Evolutionary conservation across 495 filamentous ascomycete species (phyloP), one percentile per base, ranked within the genome.

Genomic region (Niebla homalea): DNA sequence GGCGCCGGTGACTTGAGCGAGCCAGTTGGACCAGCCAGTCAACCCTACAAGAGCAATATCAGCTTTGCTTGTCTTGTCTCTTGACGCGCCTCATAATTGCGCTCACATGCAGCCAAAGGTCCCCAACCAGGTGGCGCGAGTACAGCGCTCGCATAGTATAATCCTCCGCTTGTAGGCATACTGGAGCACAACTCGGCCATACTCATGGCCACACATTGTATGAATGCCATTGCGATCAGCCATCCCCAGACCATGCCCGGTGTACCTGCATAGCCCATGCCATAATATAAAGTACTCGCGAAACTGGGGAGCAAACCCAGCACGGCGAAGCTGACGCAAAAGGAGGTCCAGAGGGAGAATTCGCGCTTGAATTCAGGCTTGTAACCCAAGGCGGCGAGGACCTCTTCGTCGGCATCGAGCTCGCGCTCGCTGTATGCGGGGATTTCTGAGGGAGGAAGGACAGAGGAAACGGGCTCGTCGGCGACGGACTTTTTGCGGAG

Each of bases 241-340:
- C 84, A 89, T 16, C 84, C 84, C 84, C 84, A 87, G 2, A 81
- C 81, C 81, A 87, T 87, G n/a, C 81, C 83, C 12, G 78, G 83
- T 1, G 82, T 84, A 11, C 84, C 84, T 18, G 85, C 84, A 67
- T 88, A 88, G 47, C 84, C 84, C 75, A 89, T 82, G 49, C 84
- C 84, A 71, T 86, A 89, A 56, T 73, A 80, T 46, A 89, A 65
- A 0, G 84, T 89, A 47, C 73, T 80, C 5, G 84, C 84, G 59
- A 87, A 86, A 41, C 78, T 83, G 0, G 84, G 84, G 37, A 89
- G 63, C 44, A 89, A 60, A 4, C 84, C 84, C 49, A 88, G 64
- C 5, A 87, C 83, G 5, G 84, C 81, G 60, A 88, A 88, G 50
- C 76, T 81, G 43, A 89, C 83, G 57, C 81, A 84, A 64, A 89